Conservation (phyloP, 352 stramenopile species). For the Phytophthora constricta region DNA sequence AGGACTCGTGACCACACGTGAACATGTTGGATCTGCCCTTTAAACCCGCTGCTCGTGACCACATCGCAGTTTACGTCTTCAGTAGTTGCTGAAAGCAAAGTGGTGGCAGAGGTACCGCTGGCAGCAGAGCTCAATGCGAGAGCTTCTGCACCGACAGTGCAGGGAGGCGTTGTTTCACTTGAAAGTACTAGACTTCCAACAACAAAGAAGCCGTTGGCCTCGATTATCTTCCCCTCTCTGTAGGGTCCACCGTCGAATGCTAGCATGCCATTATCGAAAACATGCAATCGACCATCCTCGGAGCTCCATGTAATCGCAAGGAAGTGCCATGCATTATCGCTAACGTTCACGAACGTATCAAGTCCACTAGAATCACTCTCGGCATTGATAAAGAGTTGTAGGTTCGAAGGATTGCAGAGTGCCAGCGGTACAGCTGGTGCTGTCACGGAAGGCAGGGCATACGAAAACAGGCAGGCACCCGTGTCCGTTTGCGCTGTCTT, state of each 20-base stretch:
- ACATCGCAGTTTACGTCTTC: constrained; percentile 39
- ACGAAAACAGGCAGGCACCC: constrained; percentile 57
- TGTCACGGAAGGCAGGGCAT: constrained; percentile 23
- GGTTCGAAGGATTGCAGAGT: constrained; percentile 66
- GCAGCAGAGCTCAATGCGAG: neutral
- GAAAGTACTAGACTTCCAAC: constrained; percentile 52
- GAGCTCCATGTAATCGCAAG: constrained; percentile 61
- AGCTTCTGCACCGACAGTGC: constrained; percentile 9
- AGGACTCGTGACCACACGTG: constrained; percentile 65
- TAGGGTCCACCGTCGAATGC: constrained; percentile 74
- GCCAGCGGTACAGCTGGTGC: constrained; percentile 41
- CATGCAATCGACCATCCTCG: constrained; percentile 53
- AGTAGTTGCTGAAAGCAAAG: neutral
- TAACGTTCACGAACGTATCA: constrained; percentile 68
- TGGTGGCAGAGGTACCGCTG: neutral
- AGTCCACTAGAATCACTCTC: constrained; percentile 36
- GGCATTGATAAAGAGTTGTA: constrained; percentile 60
- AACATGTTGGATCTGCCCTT: constrained; percentile 63
- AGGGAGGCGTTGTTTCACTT: constrained; percentile 8
- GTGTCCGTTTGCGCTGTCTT: constrained; percentile 44
- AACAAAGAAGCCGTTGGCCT: constrained; percentile 45
- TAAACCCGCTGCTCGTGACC: constrained; percentile 33
- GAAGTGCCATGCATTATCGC: constrained; percentile 76
- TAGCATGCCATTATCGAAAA: constrained; percentile 79
- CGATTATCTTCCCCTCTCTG: constrained; percentile 38